These are phyloP conservation scores for Ogataea nitratoaversa DNA, from an alignment of 805 yeast species.

Conservation along the genomic window DNA sequence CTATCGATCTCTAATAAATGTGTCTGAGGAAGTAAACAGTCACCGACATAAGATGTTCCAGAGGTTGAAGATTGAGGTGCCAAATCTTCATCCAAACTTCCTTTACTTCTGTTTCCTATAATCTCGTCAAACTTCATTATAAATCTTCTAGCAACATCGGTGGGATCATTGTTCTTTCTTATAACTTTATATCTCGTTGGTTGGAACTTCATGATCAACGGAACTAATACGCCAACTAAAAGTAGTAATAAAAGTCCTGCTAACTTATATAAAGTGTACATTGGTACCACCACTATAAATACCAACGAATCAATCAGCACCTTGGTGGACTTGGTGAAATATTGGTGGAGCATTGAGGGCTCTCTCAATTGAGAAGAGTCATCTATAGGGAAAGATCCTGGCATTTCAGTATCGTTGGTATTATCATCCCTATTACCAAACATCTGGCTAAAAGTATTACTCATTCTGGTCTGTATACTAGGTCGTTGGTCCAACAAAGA, in stretches of 20 bases:
- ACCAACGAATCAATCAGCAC: conserved; percentile 11
- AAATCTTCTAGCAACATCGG: conserved; percentile 31
- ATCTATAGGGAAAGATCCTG: conserved; percentile 21
- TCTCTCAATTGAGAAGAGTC: conserved; percentile 4
- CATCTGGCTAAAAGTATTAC: conserved; percentile 1
- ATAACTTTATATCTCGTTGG: conserved; percentile 20
- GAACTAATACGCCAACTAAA: conserved; percentile 18
- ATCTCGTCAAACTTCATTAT: conserved; percentile 30
- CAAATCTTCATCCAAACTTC: neutral
- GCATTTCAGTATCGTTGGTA: conserved; percentile 8
- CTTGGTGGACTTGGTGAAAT: conserved; percentile 11
- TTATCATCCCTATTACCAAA: neutral
- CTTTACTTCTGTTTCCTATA: conserved; percentile 20
- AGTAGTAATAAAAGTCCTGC: conserved; percentile 15
- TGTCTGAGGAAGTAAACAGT: conserved; percentile 10
- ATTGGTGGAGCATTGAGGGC: conserved; percentile 22
- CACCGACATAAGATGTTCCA: neutral
- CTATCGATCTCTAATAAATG: conserved; percentile 20
- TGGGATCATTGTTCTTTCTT: conserved; percentile 23
- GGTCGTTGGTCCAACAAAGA: neutral
- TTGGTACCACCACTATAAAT: conserved; percentile 23
- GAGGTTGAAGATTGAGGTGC: neutral
- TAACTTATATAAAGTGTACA: conserved; percentile 20
- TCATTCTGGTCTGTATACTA: conserved; percentile 2
- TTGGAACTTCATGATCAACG: conserved; percentile 21